phyloP scores from a whole-genome alignment of 192 early-diverging fungal species.

The Coemansia erecta region DNA sequence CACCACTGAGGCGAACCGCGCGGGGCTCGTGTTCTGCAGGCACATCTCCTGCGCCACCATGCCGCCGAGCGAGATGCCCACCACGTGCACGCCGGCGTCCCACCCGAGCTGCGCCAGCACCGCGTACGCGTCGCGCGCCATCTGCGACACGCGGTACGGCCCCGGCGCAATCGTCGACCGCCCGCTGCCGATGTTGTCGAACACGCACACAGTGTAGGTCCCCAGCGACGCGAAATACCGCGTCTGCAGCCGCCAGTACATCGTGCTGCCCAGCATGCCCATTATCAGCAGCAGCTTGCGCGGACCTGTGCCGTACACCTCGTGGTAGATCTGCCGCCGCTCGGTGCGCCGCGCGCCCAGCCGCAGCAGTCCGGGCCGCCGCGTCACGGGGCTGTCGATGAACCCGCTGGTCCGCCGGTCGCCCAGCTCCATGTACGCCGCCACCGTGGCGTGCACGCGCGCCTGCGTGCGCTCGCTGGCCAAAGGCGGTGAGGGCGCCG shows the following conservation, averaged over 20 bases:
- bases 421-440: conserved; percentile 20
- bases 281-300: conserved; percentile 72
- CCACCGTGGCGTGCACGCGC: conserved; percentile 8
- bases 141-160: conserved; percentile 62
- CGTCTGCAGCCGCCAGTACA: conserved; percentile 58
- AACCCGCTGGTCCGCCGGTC: conserved; percentile 21
- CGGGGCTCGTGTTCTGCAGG: conserved; percentile 15
- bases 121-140: conserved; percentile 71
- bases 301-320: conserved; percentile 70
- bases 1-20: conserved; percentile 27
- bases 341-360: conserved; percentile 10
- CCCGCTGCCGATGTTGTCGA: conserved; percentile 86
- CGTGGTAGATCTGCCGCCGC: conserved; percentile 66
- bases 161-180: conserved; percentile 31
- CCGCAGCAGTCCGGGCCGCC: conserved; percentile 2
- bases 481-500: neutral
- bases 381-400: conserved; percentile 17
- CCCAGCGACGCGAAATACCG: conserved; percentile 63
- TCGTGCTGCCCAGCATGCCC: conserved; percentile 55
- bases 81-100: conserved; percentile 67
- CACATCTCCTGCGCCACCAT: conserved; percentile 82
- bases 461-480: neutral
- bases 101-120: conserved; percentile 75
- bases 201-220: conserved; percentile 71
- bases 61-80: conserved; percentile 82